Evolutionary conservation across 805 yeast species (phyloP), one percentile per base, ranked within the genome.

Genomic region (Saccharomyces kudriavzevii): DNA sequence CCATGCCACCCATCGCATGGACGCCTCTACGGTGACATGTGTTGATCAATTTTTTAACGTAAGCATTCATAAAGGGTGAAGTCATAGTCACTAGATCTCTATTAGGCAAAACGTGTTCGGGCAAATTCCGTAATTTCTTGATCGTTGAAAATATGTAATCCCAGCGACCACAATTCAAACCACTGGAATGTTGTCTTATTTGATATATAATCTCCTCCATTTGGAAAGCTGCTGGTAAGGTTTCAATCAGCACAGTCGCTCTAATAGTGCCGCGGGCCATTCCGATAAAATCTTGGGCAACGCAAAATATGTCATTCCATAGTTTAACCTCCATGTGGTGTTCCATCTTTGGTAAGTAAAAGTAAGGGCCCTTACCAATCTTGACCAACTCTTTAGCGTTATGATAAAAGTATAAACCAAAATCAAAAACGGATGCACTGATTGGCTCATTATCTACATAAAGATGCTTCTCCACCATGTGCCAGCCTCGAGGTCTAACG

Each of bases 1-100:
- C 92, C 95, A 87, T 87, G 61, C 95, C 95, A 63, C 95, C 94
- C 83, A 87, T 84, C n/a, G 92, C 92, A 65, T 86, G 91, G 45
- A 86, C 92, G 57, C 84, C 87, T 73, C 92, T 79, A 62, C 80
- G 77, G 68, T 87, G 95, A 70, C 89, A 84, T 47, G 82, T 80
- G 68, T 83, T 78, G 60, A 87, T 88, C 69, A 87, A 75, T 63
- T 84, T 78, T 61, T 82, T 81, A 51, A 86, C 92, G 65, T 87
- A 87, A 20, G 87, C 81, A 28, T 85, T 75, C 94, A 87, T 86
- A 70, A 87, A 87, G 56, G 91, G 88, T 24, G 87, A 85, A 45
- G 80, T 74, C 95, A 87, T 87, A 20, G 89, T 85, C 48, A 87
- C 90, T 65, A 79, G 85, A 54, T 82, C 82, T 70, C 95, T 77